These are phyloP conservation scores for Beauveria asiatica DNA, from an alignment of 2,329 filamentous ascomycete genomes.

Conservation along the genomic window DNA sequence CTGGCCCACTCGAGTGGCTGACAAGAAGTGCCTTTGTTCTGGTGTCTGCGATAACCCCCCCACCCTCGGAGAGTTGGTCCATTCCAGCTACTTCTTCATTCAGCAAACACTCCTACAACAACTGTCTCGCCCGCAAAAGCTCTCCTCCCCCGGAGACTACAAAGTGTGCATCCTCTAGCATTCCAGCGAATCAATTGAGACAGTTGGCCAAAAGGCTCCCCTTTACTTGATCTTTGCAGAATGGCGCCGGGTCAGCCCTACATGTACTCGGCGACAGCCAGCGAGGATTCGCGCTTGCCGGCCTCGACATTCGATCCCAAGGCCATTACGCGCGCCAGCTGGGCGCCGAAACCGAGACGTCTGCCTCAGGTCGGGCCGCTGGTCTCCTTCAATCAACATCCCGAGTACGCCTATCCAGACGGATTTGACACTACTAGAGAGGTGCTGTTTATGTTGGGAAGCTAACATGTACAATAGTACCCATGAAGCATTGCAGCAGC, in stretches of 20 bases:
- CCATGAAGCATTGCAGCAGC: constrained; percentile 56
- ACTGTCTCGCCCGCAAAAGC: background rate
- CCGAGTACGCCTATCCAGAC: constrained; percentile 54
- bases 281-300: constrained; percentile 43
- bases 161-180: background rate
- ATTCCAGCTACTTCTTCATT: background rate
- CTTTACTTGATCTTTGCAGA: background rate
- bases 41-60: background rate
- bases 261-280: constrained; percentile 54
- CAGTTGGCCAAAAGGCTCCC: background rate
- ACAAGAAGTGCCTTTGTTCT: background rate
- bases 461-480: constrained; percentile 30
- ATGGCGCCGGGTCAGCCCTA: constrained; percentile 44
- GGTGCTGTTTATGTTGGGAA: background rate
- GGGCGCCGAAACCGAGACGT: constrained; percentile 51
- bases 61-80: background rate
- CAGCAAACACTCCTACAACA: constrained; percentile 1
- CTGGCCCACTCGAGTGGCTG: background rate
- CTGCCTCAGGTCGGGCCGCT: constrained; percentile 66
- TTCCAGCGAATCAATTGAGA: background rate
- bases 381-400: constrained; percentile 76
- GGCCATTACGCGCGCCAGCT: constrained; percentile 72
- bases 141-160: background rate
- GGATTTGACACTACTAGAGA: background rate
- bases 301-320: constrained; percentile 72